Evolutionary conservation across 2,329 filamentous ascomycete species (phyloP).

Genomic region (Anthostomella pinea): DNA sequence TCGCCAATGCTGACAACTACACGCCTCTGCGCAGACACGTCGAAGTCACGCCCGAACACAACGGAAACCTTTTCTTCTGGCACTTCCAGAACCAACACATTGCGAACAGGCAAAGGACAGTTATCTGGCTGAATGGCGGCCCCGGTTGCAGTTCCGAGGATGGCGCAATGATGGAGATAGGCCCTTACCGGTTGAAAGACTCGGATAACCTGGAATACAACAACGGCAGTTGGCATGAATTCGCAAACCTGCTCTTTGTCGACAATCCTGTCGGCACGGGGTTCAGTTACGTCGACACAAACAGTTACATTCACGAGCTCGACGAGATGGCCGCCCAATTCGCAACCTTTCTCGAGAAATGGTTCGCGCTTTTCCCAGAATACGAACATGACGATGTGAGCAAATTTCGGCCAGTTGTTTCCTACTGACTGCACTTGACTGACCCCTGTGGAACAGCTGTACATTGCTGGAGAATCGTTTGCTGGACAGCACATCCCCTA

Average conservation of each 20-base stretch:
- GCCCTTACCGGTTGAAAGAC: slow-evolving; percentile 83
- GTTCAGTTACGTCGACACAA: slow-evolving; percentile 90
- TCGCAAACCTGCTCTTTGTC: slow-evolving; percentile 93
- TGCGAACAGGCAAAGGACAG: slow-evolving; percentile 82
- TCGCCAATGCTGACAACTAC: slow-evolving; percentile 12
- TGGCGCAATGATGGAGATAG: slow-evolving; percentile 92
- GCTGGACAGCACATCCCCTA: slow-evolving; percentile 97
- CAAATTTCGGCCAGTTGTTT: slow-evolving; percentile 17
- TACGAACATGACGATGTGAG: slow-evolving; percentile 89
- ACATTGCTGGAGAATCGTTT: slow-evolving; percentile 93
- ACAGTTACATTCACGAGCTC: slow-evolving; percentile 82
- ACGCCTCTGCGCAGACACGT: slow-evolving; percentile 66
- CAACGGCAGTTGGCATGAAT: slow-evolving; percentile 97
- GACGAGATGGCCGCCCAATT: slow-evolving; percentile 89
- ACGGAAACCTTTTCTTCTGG: slow-evolving; percentile 98
- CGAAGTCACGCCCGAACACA: slow-evolving; percentile 78
- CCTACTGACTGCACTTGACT: not conserved
- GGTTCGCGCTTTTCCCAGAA: slow-evolving; percentile 85
- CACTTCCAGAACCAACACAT: slow-evolving; percentile 95
- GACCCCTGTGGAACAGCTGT: slow-evolving; percentile 58
- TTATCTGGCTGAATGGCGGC: slow-evolving; percentile 96
- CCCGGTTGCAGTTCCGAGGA: slow-evolving; percentile 98
- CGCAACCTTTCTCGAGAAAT: slow-evolving; percentile 84
- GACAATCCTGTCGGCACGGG: slow-evolving; percentile 97
- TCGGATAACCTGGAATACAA: slow-evolving; percentile 72